Conservation (phyloP, 2,329 filamentous ascomycete species). For the Pseudogymnoascus sp. region DNA sequence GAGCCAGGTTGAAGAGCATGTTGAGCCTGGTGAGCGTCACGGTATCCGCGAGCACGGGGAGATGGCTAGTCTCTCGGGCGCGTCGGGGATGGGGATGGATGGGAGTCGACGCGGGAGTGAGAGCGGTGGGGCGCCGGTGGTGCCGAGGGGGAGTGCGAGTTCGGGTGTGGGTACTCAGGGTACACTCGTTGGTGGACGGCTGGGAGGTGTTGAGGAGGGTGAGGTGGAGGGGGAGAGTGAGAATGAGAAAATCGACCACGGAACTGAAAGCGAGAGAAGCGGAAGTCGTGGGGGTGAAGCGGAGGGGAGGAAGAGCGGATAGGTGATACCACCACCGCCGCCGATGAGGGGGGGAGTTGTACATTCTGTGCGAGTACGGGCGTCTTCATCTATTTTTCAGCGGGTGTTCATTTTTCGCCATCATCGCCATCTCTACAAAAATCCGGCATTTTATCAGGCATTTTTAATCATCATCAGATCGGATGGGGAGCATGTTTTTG, state of each 20-base stretch:
- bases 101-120: background rate
- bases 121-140: background rate
- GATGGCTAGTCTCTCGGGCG: conserved; percentile 32
- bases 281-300: background rate
- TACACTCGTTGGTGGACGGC: background rate
- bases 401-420: too few relatives aligned
- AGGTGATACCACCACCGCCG: background rate
- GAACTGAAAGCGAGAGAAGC: background rate
- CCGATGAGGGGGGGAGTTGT: background rate
- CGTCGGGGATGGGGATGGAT: background rate
- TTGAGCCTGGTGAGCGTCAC: conserved; percentile 58
- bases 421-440: too few relatives aligned
- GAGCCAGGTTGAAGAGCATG: conserved; percentile 42
- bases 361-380: background rate
- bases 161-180: background rate
- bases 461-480: too few relatives aligned
- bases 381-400: too few relatives aligned
- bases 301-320: background rate
- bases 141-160: background rate
- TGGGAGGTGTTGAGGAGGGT: background rate
- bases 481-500: too few relatives aligned
- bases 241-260: background rate
- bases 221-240: background rate
- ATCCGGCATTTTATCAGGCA: too few relatives aligned
- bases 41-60: conserved; percentile 64